phyloP scores from a whole-genome alignment of 208 protist genomes.

The Angomonas ambiguus region DNA sequence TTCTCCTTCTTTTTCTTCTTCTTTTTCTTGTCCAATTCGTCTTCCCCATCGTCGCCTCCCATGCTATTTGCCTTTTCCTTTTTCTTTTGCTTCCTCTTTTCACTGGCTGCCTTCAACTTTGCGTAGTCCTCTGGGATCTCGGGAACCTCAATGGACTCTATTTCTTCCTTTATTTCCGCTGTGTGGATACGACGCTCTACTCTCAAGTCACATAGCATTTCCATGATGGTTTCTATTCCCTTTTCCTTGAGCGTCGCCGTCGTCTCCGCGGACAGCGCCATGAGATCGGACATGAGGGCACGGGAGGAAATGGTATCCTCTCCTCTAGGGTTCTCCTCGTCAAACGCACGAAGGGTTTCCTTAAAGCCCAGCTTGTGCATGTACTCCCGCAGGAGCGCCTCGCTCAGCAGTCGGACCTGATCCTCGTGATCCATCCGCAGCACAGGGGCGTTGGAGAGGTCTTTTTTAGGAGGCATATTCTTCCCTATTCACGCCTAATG shows the following conservation, averaged over 20 bases:
- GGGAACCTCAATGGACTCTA: slow-evolving; percentile 31
- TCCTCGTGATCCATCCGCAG: slow-evolving; percentile 66
- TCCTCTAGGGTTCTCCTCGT: slow-evolving; percentile 78
- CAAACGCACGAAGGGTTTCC: slow-evolving; percentile 78
- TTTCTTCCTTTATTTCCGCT: slow-evolving; percentile 40
- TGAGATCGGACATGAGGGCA: slow-evolving; percentile 84
- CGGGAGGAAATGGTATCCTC: slow-evolving; percentile 79
- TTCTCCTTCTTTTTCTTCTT: slow-evolving; percentile 15
- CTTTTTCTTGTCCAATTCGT: slow-evolving; percentile 10
- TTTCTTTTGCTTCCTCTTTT: slow-evolving; percentile 25
- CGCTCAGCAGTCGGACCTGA: slow-evolving; percentile 79
- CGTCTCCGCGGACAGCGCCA: slow-evolving; percentile 48
- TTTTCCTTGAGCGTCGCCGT: slow-evolving; percentile 58
- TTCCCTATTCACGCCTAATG: too few relatives aligned
- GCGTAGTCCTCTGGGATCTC: slow-evolving; percentile 43
- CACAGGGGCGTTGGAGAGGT: slow-evolving; percentile 44
- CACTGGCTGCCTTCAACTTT: slow-evolving; percentile 14
- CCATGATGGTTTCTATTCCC: slow-evolving; percentile 89
- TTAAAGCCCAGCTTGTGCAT: slow-evolving; percentile 86
- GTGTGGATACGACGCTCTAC: slow-evolving; percentile 53
- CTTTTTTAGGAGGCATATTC: slow-evolving; percentile 74
- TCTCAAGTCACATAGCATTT: slow-evolving; percentile 83
- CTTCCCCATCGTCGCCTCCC: slow-evolving; percentile 8
- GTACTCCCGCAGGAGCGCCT: slow-evolving; percentile 88
- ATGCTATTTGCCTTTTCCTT: slow-evolving; percentile 2